Evolutionary conservation across 805 yeast genomes (phyloP).

Genomic region (Suhomyces sp.): DNA sequence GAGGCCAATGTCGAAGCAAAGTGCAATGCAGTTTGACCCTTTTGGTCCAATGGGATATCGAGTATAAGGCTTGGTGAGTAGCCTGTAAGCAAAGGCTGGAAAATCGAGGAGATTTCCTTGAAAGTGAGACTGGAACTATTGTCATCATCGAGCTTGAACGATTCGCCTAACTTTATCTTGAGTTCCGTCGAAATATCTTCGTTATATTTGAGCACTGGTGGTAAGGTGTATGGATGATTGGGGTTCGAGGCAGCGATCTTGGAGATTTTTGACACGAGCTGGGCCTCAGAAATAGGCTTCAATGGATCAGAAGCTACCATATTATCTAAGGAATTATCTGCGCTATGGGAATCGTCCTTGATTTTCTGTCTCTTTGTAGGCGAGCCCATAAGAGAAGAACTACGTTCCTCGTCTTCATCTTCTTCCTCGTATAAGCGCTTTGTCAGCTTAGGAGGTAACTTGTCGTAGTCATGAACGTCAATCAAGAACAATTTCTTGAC

Average conservation of each 20-base stretch:
- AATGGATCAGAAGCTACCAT: constrained; percentile 1
- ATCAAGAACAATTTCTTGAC: constrained; percentile 37
- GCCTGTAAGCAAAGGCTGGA: constrained; percentile 22
- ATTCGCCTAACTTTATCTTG: constrained; percentile 32
- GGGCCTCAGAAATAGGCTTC: background rate
- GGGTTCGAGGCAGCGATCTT: constrained; percentile 28
- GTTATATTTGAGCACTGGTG: constrained; percentile 42
- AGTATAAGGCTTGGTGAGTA: constrained; percentile 10
- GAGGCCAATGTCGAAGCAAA: constrained; percentile 44
- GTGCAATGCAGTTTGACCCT: constrained; percentile 44
- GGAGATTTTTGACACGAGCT: background rate
- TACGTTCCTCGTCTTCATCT: constrained; percentile 16
- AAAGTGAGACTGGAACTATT: constrained; percentile 12
- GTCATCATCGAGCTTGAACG: constrained; percentile 35
- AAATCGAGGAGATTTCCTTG: constrained; percentile 24
- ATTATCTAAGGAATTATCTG: no score
- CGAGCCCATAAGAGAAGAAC: constrained; percentile 22
- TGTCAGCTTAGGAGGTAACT: constrained; percentile 32
- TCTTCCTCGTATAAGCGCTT: constrained; percentile 23
- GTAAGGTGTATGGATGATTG: constrained; percentile 48
- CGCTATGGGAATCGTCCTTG: constrained; percentile 5
- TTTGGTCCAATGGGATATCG: constrained; percentile 40
- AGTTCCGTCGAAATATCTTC: constrained; percentile 31
- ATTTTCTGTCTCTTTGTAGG: constrained; percentile 38
- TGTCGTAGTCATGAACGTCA: constrained; percentile 46